phyloP scores from a whole-genome alignment of 116 monocot species.

The Thalassia testudinum region DNA sequence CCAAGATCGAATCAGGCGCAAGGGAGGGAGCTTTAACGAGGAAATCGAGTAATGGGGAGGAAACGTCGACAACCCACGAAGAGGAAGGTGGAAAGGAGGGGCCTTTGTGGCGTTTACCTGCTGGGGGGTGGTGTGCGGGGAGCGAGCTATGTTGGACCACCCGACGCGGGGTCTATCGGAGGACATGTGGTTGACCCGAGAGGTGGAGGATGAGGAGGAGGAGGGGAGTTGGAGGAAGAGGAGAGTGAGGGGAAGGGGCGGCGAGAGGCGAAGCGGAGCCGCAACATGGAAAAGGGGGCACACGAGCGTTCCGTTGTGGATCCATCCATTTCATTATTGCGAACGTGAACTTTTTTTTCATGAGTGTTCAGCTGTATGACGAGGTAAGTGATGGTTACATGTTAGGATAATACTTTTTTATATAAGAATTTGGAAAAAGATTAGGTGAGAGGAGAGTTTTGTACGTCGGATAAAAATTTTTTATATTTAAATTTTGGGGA shows the following conservation, averaged over 20 bases:
- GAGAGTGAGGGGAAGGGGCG: background rate
- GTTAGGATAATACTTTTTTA: no score
- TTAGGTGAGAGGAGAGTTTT: no score
- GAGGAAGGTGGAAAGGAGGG: background rate
- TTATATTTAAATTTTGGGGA: no score
- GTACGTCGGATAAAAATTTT: no score
- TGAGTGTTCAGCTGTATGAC: no score
- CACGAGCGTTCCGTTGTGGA: no score
- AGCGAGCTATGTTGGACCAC: no score
- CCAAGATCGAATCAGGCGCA: background rate
- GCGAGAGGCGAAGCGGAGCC: background rate
- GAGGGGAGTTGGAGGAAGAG: background rate
- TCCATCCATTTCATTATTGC: no score
- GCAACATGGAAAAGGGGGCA: background rate
- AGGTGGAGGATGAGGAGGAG: background rate
- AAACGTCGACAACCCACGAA: background rate
- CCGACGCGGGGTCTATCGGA: background rate
- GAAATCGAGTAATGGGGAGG: background rate
- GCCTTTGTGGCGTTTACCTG: background rate
- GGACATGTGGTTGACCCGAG: background rate
- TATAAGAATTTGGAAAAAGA: no score
- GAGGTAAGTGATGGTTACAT: no score
- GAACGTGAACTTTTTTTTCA: no score
- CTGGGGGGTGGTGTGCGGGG: no score
- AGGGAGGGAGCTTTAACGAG: background rate